Evolutionary conservation across 225 moss, liverwort and hornwort species (phyloP), one percentile per base, ranked within the genome.

Genomic region (Marchantia paleacea): DNA sequence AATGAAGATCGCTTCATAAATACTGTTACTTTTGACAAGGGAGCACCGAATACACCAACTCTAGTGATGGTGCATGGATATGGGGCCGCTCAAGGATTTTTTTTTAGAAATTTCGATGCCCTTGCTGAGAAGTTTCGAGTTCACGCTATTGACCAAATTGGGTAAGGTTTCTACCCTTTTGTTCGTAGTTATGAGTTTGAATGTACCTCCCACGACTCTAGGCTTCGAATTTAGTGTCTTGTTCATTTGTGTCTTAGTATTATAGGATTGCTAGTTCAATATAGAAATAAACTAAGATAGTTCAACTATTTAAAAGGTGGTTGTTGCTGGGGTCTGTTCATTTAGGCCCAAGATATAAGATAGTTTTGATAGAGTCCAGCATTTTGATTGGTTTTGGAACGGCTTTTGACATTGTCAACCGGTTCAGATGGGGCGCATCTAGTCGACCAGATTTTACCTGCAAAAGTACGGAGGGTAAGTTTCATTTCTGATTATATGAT

Each of bases 381-480:
- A 11, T 24, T 11, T 69, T 50, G 19, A 72, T 5, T 72, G 50
- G 72, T 51, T 51, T 15, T 55, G 16, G 47, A 74, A 16, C 54
- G 25, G 68, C 15, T 55, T 51, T 26, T 29, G 50, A 0, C 55
- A 0, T 3, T 29, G 28, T 55, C 52, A 54, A 24, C 16, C n/a
- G 72, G 20, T 87, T 55, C 84, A 95, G 93, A 67, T 99, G 99
- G 94, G 99, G 99, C 76, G 99, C 92, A 13, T 99, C 99, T 54
- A 95, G 95, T 65, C 93, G 99, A 66, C 99, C 99, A 8, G 99
- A 99, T 84, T 99, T 99, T 66, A 95, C 94, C 26, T 99, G 99
- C 83, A 99, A 90, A 89, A 99, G 55, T 73, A 94, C 94, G 12
- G 94, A 91, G 83, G 99, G 99, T 94, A 80, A 62, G 65, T 65